Conservation (phyloP, 805 yeast species). For the Candida cerambycidarum region DNA sequence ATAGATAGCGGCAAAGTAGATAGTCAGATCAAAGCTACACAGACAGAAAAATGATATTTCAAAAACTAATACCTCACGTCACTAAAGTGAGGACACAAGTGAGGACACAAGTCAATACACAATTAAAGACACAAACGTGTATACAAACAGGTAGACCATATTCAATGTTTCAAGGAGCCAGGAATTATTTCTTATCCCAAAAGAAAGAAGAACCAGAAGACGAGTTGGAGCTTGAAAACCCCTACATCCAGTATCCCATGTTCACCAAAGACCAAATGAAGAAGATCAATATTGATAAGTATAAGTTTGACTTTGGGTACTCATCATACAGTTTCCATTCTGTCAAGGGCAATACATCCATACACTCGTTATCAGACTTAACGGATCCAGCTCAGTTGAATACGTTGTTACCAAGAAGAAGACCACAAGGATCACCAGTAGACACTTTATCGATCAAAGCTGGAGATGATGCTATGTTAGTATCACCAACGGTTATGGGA, state of each 20-base stretch:
- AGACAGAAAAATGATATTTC: too few relatives aligned
- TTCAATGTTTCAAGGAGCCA: conserved; percentile 22
- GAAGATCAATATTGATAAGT: conserved; percentile 37
- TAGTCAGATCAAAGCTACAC: too few relatives aligned
- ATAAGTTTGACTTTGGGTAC: conserved; percentile 44
- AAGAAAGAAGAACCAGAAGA: conserved; percentile 14
- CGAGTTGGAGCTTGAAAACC: conserved; percentile 28
- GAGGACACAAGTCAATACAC: too few relatives aligned
- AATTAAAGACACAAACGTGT: too few relatives aligned
- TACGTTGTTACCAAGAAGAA: conserved; percentile 46
- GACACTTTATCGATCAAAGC: conserved; percentile 53
- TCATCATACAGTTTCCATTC: conserved; percentile 52
- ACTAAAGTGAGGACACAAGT: too few relatives aligned
- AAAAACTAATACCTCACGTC: too few relatives aligned
- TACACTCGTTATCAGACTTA: conserved; percentile 50
- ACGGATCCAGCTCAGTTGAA: conserved; percentile 49
- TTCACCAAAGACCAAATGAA: conserved; percentile 40
- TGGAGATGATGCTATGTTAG: conserved; percentile 60
- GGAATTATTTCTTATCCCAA: conserved; percentile 21
- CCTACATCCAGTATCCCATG: conserved; percentile 42
- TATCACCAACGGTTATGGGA: conserved; percentile 51
- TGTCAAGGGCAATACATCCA: conserved; percentile 33
- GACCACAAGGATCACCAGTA: conserved; percentile 52
- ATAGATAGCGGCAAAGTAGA: too few relatives aligned
- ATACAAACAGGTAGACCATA: too few relatives aligned